A percentile compares a stretch with the other conserved stretches of the same genome.
phyloP scores from a whole-genome alignment of 148 eudicot genomes.

The Camellia sinensis region DNA sequence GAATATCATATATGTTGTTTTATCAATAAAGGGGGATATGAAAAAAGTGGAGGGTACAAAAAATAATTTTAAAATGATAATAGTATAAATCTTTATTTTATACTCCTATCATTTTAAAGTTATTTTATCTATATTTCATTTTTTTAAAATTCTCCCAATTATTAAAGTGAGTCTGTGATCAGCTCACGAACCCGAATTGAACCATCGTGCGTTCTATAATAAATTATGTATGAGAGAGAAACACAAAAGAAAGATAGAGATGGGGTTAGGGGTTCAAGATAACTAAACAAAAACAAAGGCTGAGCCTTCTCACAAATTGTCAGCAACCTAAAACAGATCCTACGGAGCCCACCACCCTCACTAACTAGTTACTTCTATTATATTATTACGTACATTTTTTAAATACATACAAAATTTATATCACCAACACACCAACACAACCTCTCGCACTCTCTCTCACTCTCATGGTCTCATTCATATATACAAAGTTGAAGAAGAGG shows the following conservation, averaged over 20 bases:
- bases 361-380: neutral
- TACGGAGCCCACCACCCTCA: conserved; percentile 12
- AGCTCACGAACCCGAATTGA: too few relatives aligned
- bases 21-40: too few relatives aligned
- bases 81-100: too few relatives aligned
- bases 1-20: too few relatives aligned
- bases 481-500: conserved; percentile 11
- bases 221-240: neutral
- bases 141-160: neutral
- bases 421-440: neutral
- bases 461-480: neutral
- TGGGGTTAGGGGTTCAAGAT: neutral
- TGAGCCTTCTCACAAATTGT: conserved; percentile 7
- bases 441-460: too few relatives aligned
- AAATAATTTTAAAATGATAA: too few relatives aligned
- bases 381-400: neutral
- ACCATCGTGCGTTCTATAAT: too few relatives aligned
- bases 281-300: conserved; percentile 12
- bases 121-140: neutral
- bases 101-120: too few relatives aligned
- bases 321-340: conserved; percentile 7
- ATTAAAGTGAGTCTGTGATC: too few relatives aligned
- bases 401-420: neutral
- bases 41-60: too few relatives aligned
- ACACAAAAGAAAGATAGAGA: neutral